phyloP scores from a whole-genome alignment of 1,139 yeast species.

The Hansenula sp. region DNA sequence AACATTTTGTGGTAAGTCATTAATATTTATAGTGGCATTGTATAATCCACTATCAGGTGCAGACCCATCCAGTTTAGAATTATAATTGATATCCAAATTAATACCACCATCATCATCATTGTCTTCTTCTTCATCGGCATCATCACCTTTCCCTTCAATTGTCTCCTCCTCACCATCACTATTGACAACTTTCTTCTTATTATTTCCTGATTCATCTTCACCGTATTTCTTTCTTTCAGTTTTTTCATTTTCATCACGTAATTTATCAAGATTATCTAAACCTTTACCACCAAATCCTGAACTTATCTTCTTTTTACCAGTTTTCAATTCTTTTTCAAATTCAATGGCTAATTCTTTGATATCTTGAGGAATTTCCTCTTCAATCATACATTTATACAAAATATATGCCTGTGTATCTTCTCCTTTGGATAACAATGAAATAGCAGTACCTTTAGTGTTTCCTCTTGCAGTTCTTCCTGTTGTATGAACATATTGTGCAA shows the following conservation, averaged over 20 bases:
- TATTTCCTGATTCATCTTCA: slow-evolving; percentile 30
- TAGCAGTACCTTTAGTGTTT: slow-evolving; percentile 61
- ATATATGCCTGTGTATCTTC: slow-evolving; percentile 77
- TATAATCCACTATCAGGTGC: slow-evolving; percentile 60
- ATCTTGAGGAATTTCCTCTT: slow-evolving; percentile 48
- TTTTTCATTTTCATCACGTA: slow-evolving; percentile 54
- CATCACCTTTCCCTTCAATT: slow-evolving; percentile 12
- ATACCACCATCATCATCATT: slow-evolving; percentile 55
- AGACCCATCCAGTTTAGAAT: slow-evolving; percentile 19
- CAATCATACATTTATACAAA: slow-evolving; percentile 58
- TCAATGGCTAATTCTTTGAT: slow-evolving; percentile 44
- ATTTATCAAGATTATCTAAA: slow-evolving; percentile 70
- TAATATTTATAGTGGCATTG: slow-evolving; percentile 72
- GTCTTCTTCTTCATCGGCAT: slow-evolving; percentile 22
- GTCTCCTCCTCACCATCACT: slow-evolving; percentile 19
- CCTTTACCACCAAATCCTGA: slow-evolving; percentile 96
- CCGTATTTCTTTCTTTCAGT: slow-evolving; percentile 43
- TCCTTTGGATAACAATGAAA: slow-evolving; percentile 61
- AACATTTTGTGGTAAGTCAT: slow-evolving; percentile 82
- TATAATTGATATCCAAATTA: slow-evolving; percentile 47
- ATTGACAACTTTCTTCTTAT: slow-evolving; percentile 18
- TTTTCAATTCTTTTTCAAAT: slow-evolving; percentile 60
- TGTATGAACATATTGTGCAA: slow-evolving; percentile 95
- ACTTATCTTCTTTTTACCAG: slow-evolving; percentile 64
- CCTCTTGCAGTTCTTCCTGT: slow-evolving; percentile 98